Conservation (phyloP, 257 asterid genomes). For the Jaltomata sinuosa region DNA sequence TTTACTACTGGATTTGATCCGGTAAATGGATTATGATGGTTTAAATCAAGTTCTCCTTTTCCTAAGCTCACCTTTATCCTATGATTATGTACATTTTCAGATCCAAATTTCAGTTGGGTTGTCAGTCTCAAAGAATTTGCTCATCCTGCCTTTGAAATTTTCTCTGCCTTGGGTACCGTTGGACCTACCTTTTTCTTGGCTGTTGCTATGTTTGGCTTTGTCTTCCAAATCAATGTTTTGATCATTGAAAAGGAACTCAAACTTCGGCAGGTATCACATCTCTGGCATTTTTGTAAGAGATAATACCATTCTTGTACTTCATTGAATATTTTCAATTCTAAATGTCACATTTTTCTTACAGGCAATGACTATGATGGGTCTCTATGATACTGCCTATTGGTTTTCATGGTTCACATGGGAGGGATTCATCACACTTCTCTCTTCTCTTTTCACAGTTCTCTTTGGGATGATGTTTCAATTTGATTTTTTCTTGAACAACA, state of each 20-base stretch:
- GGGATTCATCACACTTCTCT: conserved; percentile 49
- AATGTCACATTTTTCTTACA: conserved; percentile 17
- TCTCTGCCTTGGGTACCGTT: conserved; percentile 53
- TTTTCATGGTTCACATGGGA: conserved; percentile 94
- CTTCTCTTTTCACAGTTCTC: conserved; percentile 69
- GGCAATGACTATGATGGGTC: conserved; percentile 98
- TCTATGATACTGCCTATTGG: conserved; percentile 93
- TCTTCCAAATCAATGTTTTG: conserved; percentile 74
- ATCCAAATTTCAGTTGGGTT: conserved; percentile 63
- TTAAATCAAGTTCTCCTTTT: neutral
- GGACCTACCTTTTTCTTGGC: conserved; percentile 94
- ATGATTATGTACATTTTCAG: conserved; percentile 30
- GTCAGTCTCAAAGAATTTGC: conserved; percentile 76
- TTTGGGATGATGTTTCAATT: conserved; percentile 95
- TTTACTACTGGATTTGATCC: neutral
- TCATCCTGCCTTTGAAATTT: conserved; percentile 52
- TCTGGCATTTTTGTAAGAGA: conserved; percentile 7
- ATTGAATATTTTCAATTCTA: conserved; percentile 3
- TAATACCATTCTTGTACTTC: neutral
- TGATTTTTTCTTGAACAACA: conserved; percentile 76
- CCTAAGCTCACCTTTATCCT: conserved; percentile 1
- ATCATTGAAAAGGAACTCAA: conserved; percentile 82
- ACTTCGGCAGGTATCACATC: conserved; percentile 72
- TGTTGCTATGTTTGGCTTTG: conserved; percentile 90
- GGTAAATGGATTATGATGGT: neutral